A percentile compares a stretch with the other conserved stretches of the same genome.
Conservation (phyloP, 1,284 basidiomycete genomes). For the Melampsora occidentalis region DNA sequence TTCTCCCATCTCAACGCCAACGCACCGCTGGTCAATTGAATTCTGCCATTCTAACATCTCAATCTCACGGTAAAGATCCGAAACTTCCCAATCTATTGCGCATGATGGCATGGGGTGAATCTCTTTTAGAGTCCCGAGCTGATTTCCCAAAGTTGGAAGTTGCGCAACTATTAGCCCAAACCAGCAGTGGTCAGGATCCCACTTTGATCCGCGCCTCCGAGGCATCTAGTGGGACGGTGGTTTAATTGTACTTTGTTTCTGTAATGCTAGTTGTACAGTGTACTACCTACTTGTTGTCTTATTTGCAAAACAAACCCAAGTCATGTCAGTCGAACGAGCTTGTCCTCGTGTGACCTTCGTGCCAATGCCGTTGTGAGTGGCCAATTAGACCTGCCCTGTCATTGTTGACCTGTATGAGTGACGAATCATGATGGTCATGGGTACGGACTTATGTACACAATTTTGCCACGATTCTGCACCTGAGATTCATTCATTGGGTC, state of each 20-base stretch:
- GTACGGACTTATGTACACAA: too few relatives aligned
- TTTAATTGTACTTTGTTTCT: not conserved
- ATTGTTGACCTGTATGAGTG: too few relatives aligned
- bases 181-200: not conserved
- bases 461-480: too few relatives aligned
- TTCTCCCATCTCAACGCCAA: conserved; percentile 81
- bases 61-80: conserved; percentile 86
- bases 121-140: conserved; percentile 61
- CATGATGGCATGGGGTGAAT: conserved; percentile 83
- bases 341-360: too few relatives aligned
- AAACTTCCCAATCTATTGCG: conserved; percentile 82
- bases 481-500: too few relatives aligned
- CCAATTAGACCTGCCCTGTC: too few relatives aligned
- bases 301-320: too few relatives aligned
- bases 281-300: not conserved
- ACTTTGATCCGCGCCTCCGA: not conserved
- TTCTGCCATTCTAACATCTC: conserved; percentile 83
- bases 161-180: conserved; percentile 17
- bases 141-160: conserved; percentile 48
- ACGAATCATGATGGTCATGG: too few relatives aligned
- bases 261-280: conserved; percentile 1
- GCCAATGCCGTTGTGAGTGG: too few relatives aligned
- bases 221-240: not conserved
- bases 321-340: too few relatives aligned
- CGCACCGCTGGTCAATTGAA: conserved; percentile 89